These are phyloP conservation scores for Cutaneotrichosporon arboriforme DNA, from an alignment of 1,284 basidiomycete genomes.

Conservation along the genomic window DNA sequence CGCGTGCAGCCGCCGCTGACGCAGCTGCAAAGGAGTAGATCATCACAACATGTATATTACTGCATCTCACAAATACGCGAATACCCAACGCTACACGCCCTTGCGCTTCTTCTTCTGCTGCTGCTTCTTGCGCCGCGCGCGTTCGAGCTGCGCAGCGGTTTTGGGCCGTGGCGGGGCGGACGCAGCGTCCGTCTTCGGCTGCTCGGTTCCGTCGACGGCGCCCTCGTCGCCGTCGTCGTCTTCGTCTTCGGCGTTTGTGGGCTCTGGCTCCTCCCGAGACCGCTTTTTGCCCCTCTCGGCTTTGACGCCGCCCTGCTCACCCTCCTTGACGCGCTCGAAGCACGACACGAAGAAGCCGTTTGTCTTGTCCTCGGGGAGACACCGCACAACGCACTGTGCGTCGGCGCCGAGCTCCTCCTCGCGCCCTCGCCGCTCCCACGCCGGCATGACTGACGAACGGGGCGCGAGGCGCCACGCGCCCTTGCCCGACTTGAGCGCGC, in stretches of 20 bases:
- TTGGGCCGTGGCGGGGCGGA: slow-evolving; percentile 19
- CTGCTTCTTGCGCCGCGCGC: slow-evolving; percentile 38
- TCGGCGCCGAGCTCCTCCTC: slow-evolving; percentile 56
- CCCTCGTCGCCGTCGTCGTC: slow-evolving; percentile 3
- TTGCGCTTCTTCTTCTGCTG: slow-evolving; percentile 23
- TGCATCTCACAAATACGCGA: too few relatives aligned
- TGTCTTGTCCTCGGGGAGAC: slow-evolving; percentile 77
- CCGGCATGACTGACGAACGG: slow-evolving; percentile 61
- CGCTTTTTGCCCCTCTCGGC: slow-evolving; percentile 2
- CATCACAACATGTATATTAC: not conserved
- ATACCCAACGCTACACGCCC: not conserved
- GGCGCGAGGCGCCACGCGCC: slow-evolving; percentile 63
- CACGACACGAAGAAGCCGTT: slow-evolving; percentile 94
- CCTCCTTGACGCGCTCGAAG: slow-evolving; percentile 54
- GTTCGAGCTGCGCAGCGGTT: slow-evolving; percentile 37
- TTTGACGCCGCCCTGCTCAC: not conserved
- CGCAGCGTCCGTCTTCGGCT: slow-evolving; percentile 34
- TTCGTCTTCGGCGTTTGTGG: slow-evolving; percentile 3
- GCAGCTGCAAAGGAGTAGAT: slow-evolving; percentile 5
- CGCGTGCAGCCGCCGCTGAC: not conserved
- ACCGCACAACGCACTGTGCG: slow-evolving; percentile 70
- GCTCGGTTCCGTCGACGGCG: slow-evolving; percentile 20
- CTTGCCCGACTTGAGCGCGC: slow-evolving; percentile 58
- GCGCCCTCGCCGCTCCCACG: slow-evolving; percentile 72
- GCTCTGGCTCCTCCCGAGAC: not conserved